A percentile compares a stretch with the other conserved stretches of the same genome.
Evolutionary conservation across 306 rosid species (phyloP).

Genomic region (Cucumis cinereus): DNA sequence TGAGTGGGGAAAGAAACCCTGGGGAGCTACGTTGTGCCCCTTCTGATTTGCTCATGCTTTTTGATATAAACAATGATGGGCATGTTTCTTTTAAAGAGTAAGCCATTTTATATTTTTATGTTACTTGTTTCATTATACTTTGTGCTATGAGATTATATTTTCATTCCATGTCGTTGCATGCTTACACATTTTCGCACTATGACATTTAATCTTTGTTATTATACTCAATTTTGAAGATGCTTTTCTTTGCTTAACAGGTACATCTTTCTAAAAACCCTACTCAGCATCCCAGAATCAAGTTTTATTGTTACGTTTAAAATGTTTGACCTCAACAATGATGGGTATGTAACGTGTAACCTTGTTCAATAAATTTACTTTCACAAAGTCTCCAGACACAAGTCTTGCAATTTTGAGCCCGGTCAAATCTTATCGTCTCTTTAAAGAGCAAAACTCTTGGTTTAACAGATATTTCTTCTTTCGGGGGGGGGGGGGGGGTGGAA

Average conservation of each 20-base stretch:
- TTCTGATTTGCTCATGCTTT: slow-evolving; percentile 75
- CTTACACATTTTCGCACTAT: background rate
- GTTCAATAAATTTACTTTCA: background rate
- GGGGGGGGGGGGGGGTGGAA: too few species aligned
- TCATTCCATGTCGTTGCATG: background rate
- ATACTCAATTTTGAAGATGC: background rate
- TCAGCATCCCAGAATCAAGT: slow-evolving; percentile 85
- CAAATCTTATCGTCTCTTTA: background rate
- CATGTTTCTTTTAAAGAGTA: slow-evolving; percentile 82
- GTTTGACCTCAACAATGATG: slow-evolving; percentile 63
- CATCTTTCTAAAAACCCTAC: slow-evolving; percentile 73
- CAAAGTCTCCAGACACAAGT: background rate
- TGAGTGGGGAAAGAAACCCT: slow-evolving; percentile 77
- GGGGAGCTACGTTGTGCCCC: slow-evolving; percentile 61
- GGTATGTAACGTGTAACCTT: slow-evolving; percentile 37
- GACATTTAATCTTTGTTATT: background rate
- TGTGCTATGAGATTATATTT: background rate
- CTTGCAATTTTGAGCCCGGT: background rate
- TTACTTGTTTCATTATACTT: background rate
- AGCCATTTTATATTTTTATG: slow-evolving; percentile 15
- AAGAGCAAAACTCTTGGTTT: background rate
- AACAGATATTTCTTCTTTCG: background rate
- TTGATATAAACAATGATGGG: slow-evolving; percentile 63
- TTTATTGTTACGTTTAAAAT: slow-evolving; percentile 62
- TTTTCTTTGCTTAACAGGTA: slow-evolving; percentile 41